Percentiles rank a stretch among this genome's conserved stretches.
These are phyloP conservation scores for Macrocybe gigantea DNA, from an alignment of 768 basidiomycete genomes.

Conservation along the genomic window DNA sequence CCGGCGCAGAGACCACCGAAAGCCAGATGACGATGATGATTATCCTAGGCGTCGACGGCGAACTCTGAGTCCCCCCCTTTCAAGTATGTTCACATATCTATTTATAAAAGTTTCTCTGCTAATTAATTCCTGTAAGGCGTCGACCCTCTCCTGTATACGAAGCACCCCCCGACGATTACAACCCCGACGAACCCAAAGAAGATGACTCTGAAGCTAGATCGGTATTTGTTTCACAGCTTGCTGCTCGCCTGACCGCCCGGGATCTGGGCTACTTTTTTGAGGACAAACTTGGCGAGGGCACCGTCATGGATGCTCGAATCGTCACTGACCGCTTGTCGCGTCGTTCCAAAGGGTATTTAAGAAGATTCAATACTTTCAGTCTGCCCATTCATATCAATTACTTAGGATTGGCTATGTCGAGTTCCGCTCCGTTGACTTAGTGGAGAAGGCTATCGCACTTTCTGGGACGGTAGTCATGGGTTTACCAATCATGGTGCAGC, in stretches of 20 bases:
- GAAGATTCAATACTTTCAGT: background rate
- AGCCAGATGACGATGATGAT: conserved; percentile 34
- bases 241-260: conserved; percentile 92
- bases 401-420: conserved; percentile 96
- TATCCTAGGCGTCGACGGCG: conserved; percentile 22
- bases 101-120: background rate
- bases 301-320: conserved; percentile 93
- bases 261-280: conserved; percentile 99
- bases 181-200: conserved; percentile 85
- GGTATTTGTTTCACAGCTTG: conserved; percentile 97
- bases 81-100: conserved; percentile 27
- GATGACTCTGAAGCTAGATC: conserved; percentile 98
- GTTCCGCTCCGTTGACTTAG: conserved; percentile 84
- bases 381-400: conserved; percentile 2
- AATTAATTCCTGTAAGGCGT: conserved; percentile 27
- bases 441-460: conserved; percentile 84
- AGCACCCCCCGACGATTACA: conserved; percentile 61
- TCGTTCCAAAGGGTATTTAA: conserved; percentile 90
- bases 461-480: conserved; percentile 98
- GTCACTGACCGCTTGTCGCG: conserved; percentile 93
- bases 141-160: conserved; percentile 72
- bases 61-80: conserved; percentile 40
- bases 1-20: conserved; percentile 29
- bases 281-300: conserved; percentile 89
- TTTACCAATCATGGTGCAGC: conserved; percentile 92